Conservation (phyloP, 192 early-diverging fungal genomes). For the Dimargaris xerosporica region DNA sequence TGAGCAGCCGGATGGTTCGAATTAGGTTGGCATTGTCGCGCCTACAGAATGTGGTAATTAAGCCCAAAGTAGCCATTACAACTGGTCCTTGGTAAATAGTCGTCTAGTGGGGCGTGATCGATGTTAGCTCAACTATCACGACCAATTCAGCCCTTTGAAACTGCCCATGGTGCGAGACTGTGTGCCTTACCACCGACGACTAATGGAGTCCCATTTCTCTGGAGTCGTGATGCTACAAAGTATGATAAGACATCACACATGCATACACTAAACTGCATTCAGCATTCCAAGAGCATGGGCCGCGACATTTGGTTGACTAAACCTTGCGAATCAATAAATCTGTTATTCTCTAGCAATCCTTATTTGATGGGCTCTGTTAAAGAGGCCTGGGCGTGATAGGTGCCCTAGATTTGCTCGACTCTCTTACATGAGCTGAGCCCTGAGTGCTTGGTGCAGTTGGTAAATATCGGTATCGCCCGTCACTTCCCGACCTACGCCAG, state of each 20-base stretch:
- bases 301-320: no score
- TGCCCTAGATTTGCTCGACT: no score
- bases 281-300: neutral
- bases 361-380: neutral
- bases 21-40: slow-evolving; percentile 23
- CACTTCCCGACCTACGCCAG: slow-evolving; percentile 33
- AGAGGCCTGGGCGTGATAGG: neutral
- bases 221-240: slow-evolving; percentile 46
- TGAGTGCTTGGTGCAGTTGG: slow-evolving; percentile 27
- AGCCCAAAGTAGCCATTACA: no score
- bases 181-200: slow-evolving; percentile 38
- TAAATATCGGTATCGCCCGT: slow-evolving; percentile 46
- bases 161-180: no score
- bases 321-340: no score
- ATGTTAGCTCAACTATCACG: slow-evolving; percentile 17
- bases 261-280: neutral
- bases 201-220: slow-evolving; percentile 65
- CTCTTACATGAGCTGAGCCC: slow-evolving; percentile 19
- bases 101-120: no score
- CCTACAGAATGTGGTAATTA: no score
- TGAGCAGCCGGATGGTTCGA: slow-evolving; percentile 19
- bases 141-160: slow-evolving; percentile 20
- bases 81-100: no score
- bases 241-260: neutral
- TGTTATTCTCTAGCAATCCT: neutral